Evolutionary conservation across 1,284 basidiomycete species (phyloP).

Genomic region (Bjerkandera adusta): DNA sequence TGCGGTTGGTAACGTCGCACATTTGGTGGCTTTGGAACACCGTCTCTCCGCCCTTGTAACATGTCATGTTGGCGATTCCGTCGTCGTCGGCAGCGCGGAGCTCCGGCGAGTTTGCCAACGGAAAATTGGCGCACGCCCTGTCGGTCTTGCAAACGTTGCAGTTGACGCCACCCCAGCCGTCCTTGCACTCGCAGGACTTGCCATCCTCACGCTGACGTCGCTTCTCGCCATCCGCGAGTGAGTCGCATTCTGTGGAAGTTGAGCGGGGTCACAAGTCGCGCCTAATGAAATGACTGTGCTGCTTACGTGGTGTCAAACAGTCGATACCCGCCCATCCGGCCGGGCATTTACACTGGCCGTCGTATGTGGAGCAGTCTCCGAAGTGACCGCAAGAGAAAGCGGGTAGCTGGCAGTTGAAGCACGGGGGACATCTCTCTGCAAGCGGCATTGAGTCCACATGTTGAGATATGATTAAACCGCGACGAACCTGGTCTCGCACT

Average conservation of each 20-base stretch:
- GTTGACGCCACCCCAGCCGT: constrained; percentile 95
- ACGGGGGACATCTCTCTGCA: constrained; percentile 60
- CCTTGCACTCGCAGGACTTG: constrained; percentile 83
- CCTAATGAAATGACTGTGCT: not conserved
- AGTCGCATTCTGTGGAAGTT: constrained; percentile 73
- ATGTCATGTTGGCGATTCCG: constrained; percentile 76
- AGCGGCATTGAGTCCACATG: not conserved
- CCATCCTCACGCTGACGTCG: constrained; percentile 78
- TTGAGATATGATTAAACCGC: not conserved
- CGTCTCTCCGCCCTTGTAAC: constrained; percentile 89
- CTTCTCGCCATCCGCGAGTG: constrained; percentile 85
- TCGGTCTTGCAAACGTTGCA: constrained; percentile 93
- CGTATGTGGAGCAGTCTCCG: constrained; percentile 82
- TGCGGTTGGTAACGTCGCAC: constrained; percentile 95
- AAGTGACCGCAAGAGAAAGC: constrained; percentile 85
- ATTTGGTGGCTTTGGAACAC: constrained; percentile 94
- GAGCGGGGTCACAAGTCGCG: not conserved
- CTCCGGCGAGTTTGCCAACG: constrained; percentile 49
- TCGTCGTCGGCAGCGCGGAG: constrained; percentile 45
- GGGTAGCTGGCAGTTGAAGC: constrained; percentile 86
- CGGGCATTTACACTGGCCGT: constrained; percentile 90
- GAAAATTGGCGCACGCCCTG: constrained; percentile 75
- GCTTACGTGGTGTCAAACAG: constrained; percentile 79
- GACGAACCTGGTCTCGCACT: constrained; percentile 7
- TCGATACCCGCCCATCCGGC: constrained; percentile 91